phyloP scores from a whole-genome alignment of 768 basidiomycete genomes.

The Kwoniella heveanensis region DNA sequence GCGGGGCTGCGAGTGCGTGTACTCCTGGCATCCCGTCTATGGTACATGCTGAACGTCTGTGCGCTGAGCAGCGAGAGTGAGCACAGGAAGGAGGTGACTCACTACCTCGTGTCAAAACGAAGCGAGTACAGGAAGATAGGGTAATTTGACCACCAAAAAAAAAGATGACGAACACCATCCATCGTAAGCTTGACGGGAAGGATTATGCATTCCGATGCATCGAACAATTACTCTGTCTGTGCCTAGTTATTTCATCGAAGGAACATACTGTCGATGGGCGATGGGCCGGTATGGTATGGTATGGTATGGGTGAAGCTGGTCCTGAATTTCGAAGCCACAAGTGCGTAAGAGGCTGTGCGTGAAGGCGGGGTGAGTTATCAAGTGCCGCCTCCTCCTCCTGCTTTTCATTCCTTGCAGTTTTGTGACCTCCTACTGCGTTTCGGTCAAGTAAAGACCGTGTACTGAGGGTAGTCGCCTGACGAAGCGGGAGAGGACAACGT shows the following conservation, averaged over 20 bases:
- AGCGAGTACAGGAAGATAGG: neutral
- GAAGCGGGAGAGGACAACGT: conserved; percentile 5
- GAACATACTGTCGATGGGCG: too few species aligned
- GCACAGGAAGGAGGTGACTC: neutral
- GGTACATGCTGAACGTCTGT: neutral
- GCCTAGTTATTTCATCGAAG: too few species aligned
- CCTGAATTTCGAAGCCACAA: neutral
- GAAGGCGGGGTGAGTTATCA: neutral
- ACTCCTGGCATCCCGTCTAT: neutral
- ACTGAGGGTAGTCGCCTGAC: too few species aligned
- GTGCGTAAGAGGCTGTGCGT: conserved; percentile 4
- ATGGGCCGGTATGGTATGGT: too few species aligned
- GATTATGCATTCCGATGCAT: conserved; percentile 1
- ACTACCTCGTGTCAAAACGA: neutral
- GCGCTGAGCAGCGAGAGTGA: neutral
- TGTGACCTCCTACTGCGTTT: neutral
- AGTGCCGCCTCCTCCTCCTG: neutral
- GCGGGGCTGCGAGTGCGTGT: neutral
- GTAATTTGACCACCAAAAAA: too few species aligned
- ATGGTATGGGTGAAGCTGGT: too few species aligned
- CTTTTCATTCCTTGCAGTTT: too few species aligned
- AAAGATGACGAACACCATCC: neutral
- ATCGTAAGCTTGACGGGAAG: conserved; percentile 7
- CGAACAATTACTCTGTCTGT: too few species aligned
- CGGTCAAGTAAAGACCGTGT: too few species aligned